phyloP scores from a whole-genome alignment of 768 basidiomycete species.

The Antrodiella citrinella region DNA sequence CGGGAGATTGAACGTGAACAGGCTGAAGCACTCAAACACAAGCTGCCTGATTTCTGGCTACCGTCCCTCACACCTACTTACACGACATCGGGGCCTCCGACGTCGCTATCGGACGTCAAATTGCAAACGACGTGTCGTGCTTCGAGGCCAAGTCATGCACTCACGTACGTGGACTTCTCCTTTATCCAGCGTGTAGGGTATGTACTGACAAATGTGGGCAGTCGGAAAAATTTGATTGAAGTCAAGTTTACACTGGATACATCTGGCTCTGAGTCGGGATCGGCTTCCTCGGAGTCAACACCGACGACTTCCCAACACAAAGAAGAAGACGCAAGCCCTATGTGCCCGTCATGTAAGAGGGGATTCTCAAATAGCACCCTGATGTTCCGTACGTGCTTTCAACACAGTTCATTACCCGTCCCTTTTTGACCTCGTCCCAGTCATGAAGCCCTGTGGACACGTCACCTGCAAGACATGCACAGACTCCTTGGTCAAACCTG shows the following conservation, averaged over 20 bases:
- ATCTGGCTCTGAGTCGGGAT: conserved; percentile 17
- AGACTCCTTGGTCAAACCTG: conserved; percentile 73
- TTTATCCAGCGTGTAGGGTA: neutral
- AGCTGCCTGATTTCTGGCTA: conserved; percentile 96
- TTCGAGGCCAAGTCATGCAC: conserved; percentile 65
- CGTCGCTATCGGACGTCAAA: conserved; percentile 71
- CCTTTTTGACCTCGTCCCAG: conserved; percentile 29
- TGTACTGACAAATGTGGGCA: conserved; percentile 22
- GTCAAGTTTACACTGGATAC: conserved; percentile 67
- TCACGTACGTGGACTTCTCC: conserved; percentile 48
- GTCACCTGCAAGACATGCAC: conserved; percentile 89
- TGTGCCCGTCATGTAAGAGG: conserved; percentile 88
- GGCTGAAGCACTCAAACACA: conserved; percentile 74
- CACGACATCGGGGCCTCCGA: conserved; percentile 50
- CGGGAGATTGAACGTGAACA: conserved; percentile 78
- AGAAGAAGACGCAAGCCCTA: conserved; percentile 54
- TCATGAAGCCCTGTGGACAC: conserved; percentile 83
- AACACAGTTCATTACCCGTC: neutral
- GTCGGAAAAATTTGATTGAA: conserved; percentile 74
- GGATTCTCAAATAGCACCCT: conserved; percentile 70
- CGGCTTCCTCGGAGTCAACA: conserved; percentile 25
- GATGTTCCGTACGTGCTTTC: conserved; percentile 42
- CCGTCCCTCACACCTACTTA: conserved; percentile 87
- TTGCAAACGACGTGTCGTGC: conserved; percentile 86
- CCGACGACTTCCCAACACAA: conserved; percentile 28